A percentile compares a stretch with the other conserved stretches of the same genome.
phyloP scores from a whole-genome alignment of 495 filamentous ascomycete species.

The Neurospora sp. region DNA sequence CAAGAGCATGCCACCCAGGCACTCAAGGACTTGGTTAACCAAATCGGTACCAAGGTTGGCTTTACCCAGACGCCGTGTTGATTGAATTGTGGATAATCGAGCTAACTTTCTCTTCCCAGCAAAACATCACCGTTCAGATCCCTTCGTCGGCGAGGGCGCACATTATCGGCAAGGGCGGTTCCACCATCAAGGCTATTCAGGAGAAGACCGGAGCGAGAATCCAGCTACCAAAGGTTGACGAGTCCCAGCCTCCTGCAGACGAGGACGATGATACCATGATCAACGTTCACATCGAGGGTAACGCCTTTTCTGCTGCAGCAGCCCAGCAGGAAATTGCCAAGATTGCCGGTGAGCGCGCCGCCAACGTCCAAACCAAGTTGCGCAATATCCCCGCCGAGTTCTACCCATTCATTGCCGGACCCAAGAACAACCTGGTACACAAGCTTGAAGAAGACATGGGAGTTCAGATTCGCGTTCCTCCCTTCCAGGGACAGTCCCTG shows the following conservation, averaged over 20 bases:
- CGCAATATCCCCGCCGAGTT: slow-evolving; percentile 80
- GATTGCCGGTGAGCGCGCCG: slow-evolving; percentile 76
- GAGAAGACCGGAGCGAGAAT: slow-evolving; percentile 78
- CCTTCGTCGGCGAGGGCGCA: slow-evolving; percentile 71
- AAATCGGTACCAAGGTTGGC: slow-evolving; percentile 74
- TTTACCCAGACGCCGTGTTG: neutral
- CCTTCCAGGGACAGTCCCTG: slow-evolving; percentile 61
- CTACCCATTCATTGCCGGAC: slow-evolving; percentile 89
- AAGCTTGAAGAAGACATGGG: slow-evolving; percentile 54
- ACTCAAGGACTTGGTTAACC: slow-evolving; percentile 72
- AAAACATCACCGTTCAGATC: slow-evolving; percentile 64
- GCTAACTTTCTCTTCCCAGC: slow-evolving; percentile 31
- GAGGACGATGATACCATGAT: slow-evolving; percentile 76
- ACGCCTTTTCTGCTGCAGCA: slow-evolving; percentile 70
- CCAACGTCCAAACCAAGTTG: slow-evolving; percentile 66
- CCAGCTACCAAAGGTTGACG: slow-evolving; percentile 72
- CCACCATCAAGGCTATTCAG: slow-evolving; percentile 80
- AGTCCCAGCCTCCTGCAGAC: slow-evolving; percentile 47
- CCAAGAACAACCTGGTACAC: slow-evolving; percentile 56
- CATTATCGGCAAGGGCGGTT: slow-evolving; percentile 85
- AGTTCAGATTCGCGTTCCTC: slow-evolving; percentile 67
- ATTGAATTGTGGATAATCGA: neutral
- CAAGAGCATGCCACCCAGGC: slow-evolving; percentile 69
- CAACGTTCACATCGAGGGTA: slow-evolving; percentile 81
- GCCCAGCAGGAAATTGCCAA: slow-evolving; percentile 71